Conservation (phyloP, 331 rosid genomes). For the Stylosanthes scabra region DNA sequence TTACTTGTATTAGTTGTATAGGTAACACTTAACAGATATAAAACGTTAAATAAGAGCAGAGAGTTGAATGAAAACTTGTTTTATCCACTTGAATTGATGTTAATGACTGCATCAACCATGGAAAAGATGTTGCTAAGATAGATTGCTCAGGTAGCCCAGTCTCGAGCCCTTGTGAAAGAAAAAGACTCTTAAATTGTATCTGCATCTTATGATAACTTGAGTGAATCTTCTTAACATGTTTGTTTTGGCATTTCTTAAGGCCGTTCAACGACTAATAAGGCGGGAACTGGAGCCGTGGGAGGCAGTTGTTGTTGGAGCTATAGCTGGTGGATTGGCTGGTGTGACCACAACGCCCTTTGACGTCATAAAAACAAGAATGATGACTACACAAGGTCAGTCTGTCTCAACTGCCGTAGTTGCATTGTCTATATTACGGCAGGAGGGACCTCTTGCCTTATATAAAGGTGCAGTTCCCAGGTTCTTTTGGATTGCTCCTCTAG, state of each 20-base stretch:
- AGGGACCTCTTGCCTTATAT: constrained; percentile 92
- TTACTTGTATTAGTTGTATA: no score
- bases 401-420: constrained; percentile 78
- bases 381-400: constrained; percentile 91
- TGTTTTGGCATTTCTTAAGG: constrained; percentile 47
- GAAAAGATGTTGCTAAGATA: no score
- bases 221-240: neutral
- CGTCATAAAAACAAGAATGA: constrained; percentile 99
- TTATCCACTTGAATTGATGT: no score
- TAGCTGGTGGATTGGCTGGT: constrained; percentile 97
- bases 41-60: no score
- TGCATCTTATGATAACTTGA: neutral
- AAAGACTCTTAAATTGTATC: neutral
- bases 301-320: constrained; percentile 91
- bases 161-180: no score
- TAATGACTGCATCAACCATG: no score
- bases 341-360: constrained; percentile 96
- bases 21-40: no score
- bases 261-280: constrained; percentile 63
- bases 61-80: no score
- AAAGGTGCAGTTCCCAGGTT: constrained; percentile 98
- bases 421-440: constrained; percentile 74
- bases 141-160: no score
- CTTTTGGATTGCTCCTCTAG: constrained; percentile 98
- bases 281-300: constrained; percentile 97